A percentile compares a stretch with the other conserved stretches of the same genome.
Evolutionary conservation across 2,329 filamentous ascomycete species (phyloP).

Genomic region (Ceratocystis harringtonii): DNA sequence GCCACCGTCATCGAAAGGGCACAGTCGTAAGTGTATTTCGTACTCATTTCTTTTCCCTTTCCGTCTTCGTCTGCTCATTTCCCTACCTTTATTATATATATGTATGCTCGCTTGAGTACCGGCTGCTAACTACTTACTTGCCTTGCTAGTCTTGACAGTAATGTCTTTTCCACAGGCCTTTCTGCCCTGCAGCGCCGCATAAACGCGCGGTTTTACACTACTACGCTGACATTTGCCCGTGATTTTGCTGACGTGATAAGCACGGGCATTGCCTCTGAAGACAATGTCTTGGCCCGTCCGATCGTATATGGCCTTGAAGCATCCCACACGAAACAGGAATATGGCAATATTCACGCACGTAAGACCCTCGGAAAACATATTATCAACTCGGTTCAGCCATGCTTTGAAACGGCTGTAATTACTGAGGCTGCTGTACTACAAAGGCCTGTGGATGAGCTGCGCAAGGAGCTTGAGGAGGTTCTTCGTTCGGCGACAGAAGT

Average conservation of each 20-base stretch:
- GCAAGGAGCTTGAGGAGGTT: constrained; percentile 59
- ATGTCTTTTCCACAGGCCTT: constrained; percentile 41
- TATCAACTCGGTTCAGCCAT: constrained; percentile 64
- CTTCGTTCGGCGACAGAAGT: constrained; percentile 51
- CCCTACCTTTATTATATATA: too few species aligned
- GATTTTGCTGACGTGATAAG: constrained; percentile 42
- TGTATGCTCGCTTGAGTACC: too few species aligned
- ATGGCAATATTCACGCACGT: constrained; percentile 60
- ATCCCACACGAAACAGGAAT: constrained; percentile 38
- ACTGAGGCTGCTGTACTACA: constrained; percentile 71
- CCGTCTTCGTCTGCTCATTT: too few species aligned
- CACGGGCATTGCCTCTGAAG: constrained; percentile 34
- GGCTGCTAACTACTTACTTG: constrained; percentile 2
- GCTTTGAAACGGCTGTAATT: constrained; percentile 57
- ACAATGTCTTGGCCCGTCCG: constrained; percentile 21
- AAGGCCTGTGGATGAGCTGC: constrained; percentile 52
- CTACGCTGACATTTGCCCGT: constrained; percentile 40
- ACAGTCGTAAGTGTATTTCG: constrained; percentile 48
- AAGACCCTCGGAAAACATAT: constrained; percentile 81
- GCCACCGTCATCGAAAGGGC: constrained; percentile 67
- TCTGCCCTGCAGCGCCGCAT: constrained; percentile 36
- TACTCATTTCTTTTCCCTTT: neutral
- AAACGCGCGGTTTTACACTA: constrained; percentile 43
- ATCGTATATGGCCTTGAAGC: constrained; percentile 28
- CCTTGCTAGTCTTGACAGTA: constrained; percentile 44